Base-by-base conservation (phyloP, 2,329 filamentous ascomycete species). In the Dactylonectria estremocensis region DNA sequence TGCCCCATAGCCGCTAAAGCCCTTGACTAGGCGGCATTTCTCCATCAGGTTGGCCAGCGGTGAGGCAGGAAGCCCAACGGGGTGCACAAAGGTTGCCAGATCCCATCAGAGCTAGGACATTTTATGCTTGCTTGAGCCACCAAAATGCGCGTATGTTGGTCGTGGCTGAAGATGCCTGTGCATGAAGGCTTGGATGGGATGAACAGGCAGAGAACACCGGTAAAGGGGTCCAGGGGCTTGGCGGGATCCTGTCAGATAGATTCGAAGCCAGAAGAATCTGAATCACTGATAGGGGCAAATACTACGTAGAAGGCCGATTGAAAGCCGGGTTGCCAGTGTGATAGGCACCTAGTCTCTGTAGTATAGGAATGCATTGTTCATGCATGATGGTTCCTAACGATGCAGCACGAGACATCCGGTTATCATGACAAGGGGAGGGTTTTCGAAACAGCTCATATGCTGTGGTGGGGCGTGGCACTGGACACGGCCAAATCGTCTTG, bases 401-500 rank as follows among this genome's bases (percentile, higher is more conserved):
- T n/a, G 28, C 28, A 28, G n/a, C 37, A 54, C 20, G 7, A 46
- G 40, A 43, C 40, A 43, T n/a, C 16, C 14, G 14, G 14, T 43
- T 31, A 24, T 11, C 28, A 3, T 33, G 16, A 31, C 28, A 33
- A 28, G 33, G 49, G 18, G 16, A 52, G 24, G 7, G 3, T 18
- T 49, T 45, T 56, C 35, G 52, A 61, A 53, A 56, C 63, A 33
- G 33, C 33, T 45, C 31, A 49, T 50, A 50, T 22, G 6, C 14
- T 59, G 20, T 37, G 55, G 57, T 61, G 50, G 57, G 63, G 61
- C 57, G 31, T 55, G 35, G 40, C 43, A 66, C 57, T 18, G 16
- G n/a, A 22, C 20, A 56, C 50, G 24, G 22, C 7, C 43, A 45
- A 18, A 35, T n/a, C n/a, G 40, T n/a, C 14, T 43, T n/a, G 40